phyloP scores from a whole-genome alignment of 305 asterid genomes.

The Solanum aculeatissimum region DNA sequence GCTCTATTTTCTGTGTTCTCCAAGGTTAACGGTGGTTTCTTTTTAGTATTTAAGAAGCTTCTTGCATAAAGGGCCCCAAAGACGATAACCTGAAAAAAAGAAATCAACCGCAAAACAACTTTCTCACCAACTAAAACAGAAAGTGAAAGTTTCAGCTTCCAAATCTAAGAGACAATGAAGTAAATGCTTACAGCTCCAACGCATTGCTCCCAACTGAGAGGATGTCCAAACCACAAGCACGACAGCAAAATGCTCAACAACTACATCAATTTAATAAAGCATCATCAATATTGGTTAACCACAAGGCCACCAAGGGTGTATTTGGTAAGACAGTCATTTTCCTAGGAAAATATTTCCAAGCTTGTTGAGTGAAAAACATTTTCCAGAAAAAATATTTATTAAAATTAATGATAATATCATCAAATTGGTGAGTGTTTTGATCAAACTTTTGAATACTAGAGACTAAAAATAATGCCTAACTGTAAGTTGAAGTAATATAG shows the following conservation, averaged over 20 bases:
- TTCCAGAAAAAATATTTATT: neutral
- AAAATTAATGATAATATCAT: neutral
- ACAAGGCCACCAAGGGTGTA: neutral
- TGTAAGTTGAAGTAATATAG: neutral
- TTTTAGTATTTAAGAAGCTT: constrained; percentile 31
- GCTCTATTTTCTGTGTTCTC: constrained; percentile 34
- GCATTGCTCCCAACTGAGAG: constrained; percentile 77
- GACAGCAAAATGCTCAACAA: constrained; percentile 85
- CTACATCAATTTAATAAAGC: constrained; percentile 17
- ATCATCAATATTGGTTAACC: neutral
- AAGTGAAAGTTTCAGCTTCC: neutral
- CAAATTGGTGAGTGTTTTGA: neutral
- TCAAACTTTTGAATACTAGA: neutral
- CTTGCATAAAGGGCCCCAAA: constrained; percentile 73
- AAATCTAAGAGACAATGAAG: neutral
- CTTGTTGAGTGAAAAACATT: neutral
- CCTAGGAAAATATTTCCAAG: neutral
- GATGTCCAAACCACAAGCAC: constrained; percentile 87
- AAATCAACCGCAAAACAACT: neutral
- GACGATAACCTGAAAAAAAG: constrained; percentile 54
- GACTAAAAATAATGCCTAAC: neutral
- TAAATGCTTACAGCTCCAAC: constrained; percentile 71
- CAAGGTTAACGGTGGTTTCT: constrained; percentile 26
- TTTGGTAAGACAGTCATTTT: neutral
- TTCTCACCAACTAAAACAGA: neutral